phyloP scores from a whole-genome alignment of 805 yeast genomes.

The Kazachstania africana region DNA sequence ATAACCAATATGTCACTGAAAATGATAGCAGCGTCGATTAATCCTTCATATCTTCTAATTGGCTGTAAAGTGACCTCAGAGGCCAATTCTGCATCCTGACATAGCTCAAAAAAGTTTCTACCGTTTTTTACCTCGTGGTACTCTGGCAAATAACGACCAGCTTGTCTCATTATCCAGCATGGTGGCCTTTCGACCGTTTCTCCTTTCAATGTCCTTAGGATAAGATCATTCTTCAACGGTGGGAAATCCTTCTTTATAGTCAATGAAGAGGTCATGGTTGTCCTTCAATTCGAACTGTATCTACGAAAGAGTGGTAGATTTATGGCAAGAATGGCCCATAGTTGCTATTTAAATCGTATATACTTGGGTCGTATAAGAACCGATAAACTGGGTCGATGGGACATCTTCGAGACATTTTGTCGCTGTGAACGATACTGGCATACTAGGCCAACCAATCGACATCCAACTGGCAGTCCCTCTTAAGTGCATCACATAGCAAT shows the following conservation, averaged over 20 bases:
- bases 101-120: constrained; percentile 88
- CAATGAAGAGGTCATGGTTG: too few relatives aligned
- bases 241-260: constrained; percentile 52
- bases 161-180: constrained; percentile 96
- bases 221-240: constrained; percentile 75
- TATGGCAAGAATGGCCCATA: too few relatives aligned
- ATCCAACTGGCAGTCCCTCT: too few relatives aligned
- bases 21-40: constrained; percentile 93
- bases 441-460: too few relatives aligned
- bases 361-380: too few relatives aligned
- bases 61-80: constrained; percentile 94
- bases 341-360: too few relatives aligned
- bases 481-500: too few relatives aligned
- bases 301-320: too few relatives aligned
- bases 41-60: constrained; percentile 74
- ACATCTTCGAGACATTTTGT: too few relatives aligned
- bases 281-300: too few relatives aligned
- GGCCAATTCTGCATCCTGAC: constrained; percentile 89
- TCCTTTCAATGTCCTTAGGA: constrained; percentile 82
- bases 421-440: too few relatives aligned
- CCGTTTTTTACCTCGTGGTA: constrained; percentile 80
- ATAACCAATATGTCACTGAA: constrained; percentile 91
- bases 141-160: constrained; percentile 87
- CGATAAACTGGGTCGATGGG: too few relatives aligned
- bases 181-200: constrained; percentile 95